Evolutionary conservation across 805 yeast genomes (phyloP).

Genomic region (Peterozyma xylosa): DNA sequence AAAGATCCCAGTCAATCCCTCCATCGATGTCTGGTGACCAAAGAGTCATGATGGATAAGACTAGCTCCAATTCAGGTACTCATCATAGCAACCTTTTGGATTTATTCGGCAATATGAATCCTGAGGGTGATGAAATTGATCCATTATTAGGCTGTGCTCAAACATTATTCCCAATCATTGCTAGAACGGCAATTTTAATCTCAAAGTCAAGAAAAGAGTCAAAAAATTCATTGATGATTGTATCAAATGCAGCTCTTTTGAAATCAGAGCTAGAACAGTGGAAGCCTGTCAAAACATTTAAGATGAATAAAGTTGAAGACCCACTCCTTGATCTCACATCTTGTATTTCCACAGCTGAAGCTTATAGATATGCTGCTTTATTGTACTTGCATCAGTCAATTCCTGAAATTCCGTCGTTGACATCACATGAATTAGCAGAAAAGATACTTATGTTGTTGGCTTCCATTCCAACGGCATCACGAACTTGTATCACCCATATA

Average conservation of each 20-base stretch:
- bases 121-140: constrained; percentile 39
- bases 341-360: constrained; percentile 64
- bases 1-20: constrained; percentile 10
- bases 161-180: constrained; percentile 55
- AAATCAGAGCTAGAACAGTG: constrained; percentile 46
- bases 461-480: constrained; percentile 52
- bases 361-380: constrained; percentile 53
- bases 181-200: constrained; percentile 52
- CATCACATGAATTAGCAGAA: constrained; percentile 50
- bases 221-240: constrained; percentile 35
- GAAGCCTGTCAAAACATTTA: constrained; percentile 40
- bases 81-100: constrained; percentile 22
- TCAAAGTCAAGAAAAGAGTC: constrained; percentile 34
- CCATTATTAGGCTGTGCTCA: constrained; percentile 66
- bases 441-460: constrained; percentile 53
- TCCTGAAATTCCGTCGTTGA: constrained; percentile 53
- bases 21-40: background rate
- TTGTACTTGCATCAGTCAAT: constrained; percentile 63
- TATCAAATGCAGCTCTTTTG: constrained; percentile 48
- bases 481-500: constrained; percentile 51
- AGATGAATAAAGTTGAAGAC: constrained; percentile 29
- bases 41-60: background rate
- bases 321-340: constrained; percentile 49
- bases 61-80: constrained; percentile 10
- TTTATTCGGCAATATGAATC: constrained; percentile 28